Base-by-base conservation (phyloP, 306 rosid genomes). In the Parietaria judaica region DNA sequence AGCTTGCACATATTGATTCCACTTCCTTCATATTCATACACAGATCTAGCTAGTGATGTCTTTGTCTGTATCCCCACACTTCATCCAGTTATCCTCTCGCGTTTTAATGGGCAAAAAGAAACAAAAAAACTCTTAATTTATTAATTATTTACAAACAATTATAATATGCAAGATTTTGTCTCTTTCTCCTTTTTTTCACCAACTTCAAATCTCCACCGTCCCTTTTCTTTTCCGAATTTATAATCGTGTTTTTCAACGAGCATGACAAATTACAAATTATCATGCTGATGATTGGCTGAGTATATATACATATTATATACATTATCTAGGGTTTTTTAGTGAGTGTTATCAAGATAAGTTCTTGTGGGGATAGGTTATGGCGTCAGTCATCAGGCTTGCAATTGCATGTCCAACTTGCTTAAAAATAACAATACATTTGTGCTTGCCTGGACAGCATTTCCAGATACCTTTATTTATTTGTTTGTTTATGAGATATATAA, bases 401-500 rank as follows among this genome's bases (percentile, higher is more conserved):
- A 45, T 16, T 58, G 48, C 67, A 34, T 64, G n/a, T 58, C 65
- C 44, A 13, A 11, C 9, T 34, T 46, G 63, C 52, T 50, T 58
- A 3, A 13, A 57, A 31, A n/a, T 13, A 12, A 31, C 43, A 51
- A 44, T 38, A 37, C 14, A 12, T 62, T 16, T 58, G 51, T 54
- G 71, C 58, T 54, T 61, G 67, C 37, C 71, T 65, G 71, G 71
- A 72, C 45, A 37, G 76, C 76, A 66, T 65, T 14, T 17, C 7
- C n/a, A 37, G 51, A 56, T 35, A 58, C 56, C 47, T 66, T 60
- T 49, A 7, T 49, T 11, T 23, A 23, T 23, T 23, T 23, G 2
- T 23, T 23, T 23, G 2, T 23, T 23, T 23, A 23, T 23, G 31
- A 23, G 31, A 23, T 23, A 23, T n/a, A n/a, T n/a, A n/a, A 1